Base-by-base conservation (phyloP, 805 yeast genomes). In the Myxozyma nipponensis region DNA sequence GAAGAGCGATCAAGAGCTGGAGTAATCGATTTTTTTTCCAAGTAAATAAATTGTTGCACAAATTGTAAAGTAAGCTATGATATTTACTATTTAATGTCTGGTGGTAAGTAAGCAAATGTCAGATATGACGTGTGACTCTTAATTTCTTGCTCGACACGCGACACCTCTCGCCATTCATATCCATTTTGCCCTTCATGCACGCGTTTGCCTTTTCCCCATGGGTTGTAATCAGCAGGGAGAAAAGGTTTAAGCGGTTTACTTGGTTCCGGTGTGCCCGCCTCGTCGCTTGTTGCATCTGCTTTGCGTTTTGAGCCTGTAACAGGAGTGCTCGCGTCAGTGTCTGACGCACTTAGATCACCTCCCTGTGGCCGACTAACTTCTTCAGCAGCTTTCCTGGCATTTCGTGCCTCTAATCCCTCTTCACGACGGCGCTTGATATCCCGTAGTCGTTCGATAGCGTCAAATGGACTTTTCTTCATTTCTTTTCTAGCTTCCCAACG, bases 61-160 rank as follows among this genome's bases (percentile, higher is more conserved):
- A 22, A 10, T n/a, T 9, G 15, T 9, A 7, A n/a, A 9, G 6
- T n/a, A n/a, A n/a, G 17, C 17, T 6, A n/a, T 7, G n/a, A 7
- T n/a, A 17, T n/a, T 9, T 35, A 7, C n/a, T 37, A 5, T 9
- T 13, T 4, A 13, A 46, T 39, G 1, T 48, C 47, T 1, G 75
- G 73, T 3, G 74, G 72, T 23, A 69, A 59, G 32, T 73, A 75
- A 22, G 98, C 99, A 76, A 93, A 93, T 1, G 96, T 87, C 62
- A 93, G 70, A 65, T 88, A 93, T 0, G 96, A 87, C 0, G 99
- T 93, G 62, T 93, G 99, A 4, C 89, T 83, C 70, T 91, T 91
- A 61, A 91, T 74, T 64, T 93, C 98, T 2, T 82, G 62, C 66
- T 91, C 98, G 6, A 82, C 73, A 65, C 81, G 83, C 17, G 95